Base-by-base conservation (phyloP, 73 alveolate genomes). In the Uronychia setigera region DNA sequence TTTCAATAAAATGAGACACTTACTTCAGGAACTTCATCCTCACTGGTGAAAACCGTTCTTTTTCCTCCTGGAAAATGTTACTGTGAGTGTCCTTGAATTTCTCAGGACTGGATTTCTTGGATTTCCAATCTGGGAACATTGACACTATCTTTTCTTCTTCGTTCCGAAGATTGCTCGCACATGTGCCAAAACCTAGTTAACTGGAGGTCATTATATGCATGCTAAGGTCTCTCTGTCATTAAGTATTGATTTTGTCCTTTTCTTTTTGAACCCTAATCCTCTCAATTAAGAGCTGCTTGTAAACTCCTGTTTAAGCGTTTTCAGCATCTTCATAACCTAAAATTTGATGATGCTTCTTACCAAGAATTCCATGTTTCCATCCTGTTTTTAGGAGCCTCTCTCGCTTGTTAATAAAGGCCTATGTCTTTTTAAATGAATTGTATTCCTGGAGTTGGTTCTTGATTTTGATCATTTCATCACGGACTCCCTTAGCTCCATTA, bases 341-440 rank as follows among this genome's bases (percentile, higher is more conserved):
- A 11, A 19, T 46, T 46, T n/a, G n/a, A 19, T 19, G n/a, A 46
- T 46, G 5, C 19, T 5, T 5, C 67, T 46, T 46, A 46, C 67
- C 67, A 11, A 46, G 67, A 5, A 46, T 19, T 46, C 67, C 67
- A 46, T 19, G 19, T 19, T 46, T 11, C 67, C 67, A n/a, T n/a
- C n/a, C n/a, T n/a, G n/a, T n/a, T 59, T 85, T 85, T 1, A 85
- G 26, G 29, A 77, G 31, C 29, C 91, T 32, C 31, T 85, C 91
- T 57, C 91, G 32, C 35, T 85, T 85, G 13, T 79, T 79, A 14
- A 85, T 5, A 33, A 85, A 85, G 31, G 67, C 5, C n/a, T 76
- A 26, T 1, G 29, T 19, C 31, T 76, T 11, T 46, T 46, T 85
- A 29, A 85, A 9, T 29, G 32, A 32, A 26, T 58, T 32, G 31